Base-by-base conservation (phyloP, 2,329 filamentous ascomycete species). In the Ophiostoma angusticollis region DNA sequence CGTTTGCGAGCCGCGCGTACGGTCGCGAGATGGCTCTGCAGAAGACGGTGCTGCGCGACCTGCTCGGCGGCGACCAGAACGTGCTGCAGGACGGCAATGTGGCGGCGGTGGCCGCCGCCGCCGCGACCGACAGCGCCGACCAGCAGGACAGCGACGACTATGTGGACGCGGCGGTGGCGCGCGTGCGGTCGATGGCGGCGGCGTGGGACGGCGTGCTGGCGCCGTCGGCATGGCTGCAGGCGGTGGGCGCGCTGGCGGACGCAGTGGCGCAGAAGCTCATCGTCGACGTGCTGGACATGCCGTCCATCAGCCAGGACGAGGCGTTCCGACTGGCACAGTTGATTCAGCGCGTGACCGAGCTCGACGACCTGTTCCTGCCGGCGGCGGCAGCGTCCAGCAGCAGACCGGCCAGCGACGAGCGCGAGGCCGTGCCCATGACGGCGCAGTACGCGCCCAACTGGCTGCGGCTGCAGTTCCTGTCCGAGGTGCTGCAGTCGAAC, bases 401-500 rank as follows among this genome's bases (percentile, higher is more conserved):
- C 46, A 50, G 3, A 47, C 42, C 6, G 54, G 52, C 17, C 61
- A 62, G 5, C 63, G 65, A n/a, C n/a, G n/a, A n/a, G n/a, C n/a
- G n/a, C n/a, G n/a, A n/a, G n/a, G n/a, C n/a, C 24, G 55, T 73
- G 1, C 70, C 74, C 4, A 56, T 63, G 4, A 78, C 75, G 24
- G 64, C 71, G 3, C 72, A 78, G 50, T 78, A 77, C 46, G 72
- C 73, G 4, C 61, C 65, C 3, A 67, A 64, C 35, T 80, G 76
- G 76, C 60, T 80, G 42, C 66, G 74, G 35, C 63, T 80, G 43
- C 74, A 78, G 55, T 80, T 72, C 48, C 60, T 80, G 14, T 70
- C 69, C 45, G 71, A 80, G 53, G 68, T 80, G 21, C 59, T 80
- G 47, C 75, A 80, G 59, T 78, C 74, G 48, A 78, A 80, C 50